A percentile compares a stretch with the other conserved stretches of the same genome.
These are phyloP conservation scores for Alternaria metachromatica DNA, from an alignment of 2,329 filamentous ascomycete genomes.

Conservation along the genomic window DNA sequence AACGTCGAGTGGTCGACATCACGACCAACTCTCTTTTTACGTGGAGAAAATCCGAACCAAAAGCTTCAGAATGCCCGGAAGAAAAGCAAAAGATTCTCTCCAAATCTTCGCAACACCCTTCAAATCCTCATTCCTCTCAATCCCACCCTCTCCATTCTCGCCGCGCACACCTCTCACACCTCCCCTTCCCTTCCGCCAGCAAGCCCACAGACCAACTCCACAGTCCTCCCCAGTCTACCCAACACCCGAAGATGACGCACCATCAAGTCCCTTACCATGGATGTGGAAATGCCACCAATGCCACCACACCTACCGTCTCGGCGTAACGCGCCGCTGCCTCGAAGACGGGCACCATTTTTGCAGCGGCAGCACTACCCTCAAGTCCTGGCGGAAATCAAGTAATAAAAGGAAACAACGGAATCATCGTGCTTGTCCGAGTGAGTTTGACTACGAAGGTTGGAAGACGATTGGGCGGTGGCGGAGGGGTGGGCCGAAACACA, in stretches of 20 bases:
- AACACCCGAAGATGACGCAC: conserved; percentile 26
- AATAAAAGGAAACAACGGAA: conserved; percentile 23
- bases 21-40: too few relatives aligned
- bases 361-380: conserved; percentile 53
- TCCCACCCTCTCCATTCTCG: conserved; percentile 55
- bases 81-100: not conserved
- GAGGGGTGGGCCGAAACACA: conserved; percentile 19
- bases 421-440: conserved; percentile 55
- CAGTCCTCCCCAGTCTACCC: conserved; percentile 15
- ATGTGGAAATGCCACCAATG: conserved; percentile 63
- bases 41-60: not conserved
- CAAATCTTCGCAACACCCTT: conserved; percentile 50
- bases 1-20: not conserved
- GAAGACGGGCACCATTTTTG: conserved; percentile 63
- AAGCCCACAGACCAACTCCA: not conserved
- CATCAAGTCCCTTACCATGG: conserved; percentile 52
- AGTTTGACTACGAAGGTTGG: conserved; percentile 63
- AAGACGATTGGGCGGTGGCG: conserved; percentile 56
- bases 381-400: conserved; percentile 34
- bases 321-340: conserved; percentile 60
- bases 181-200: not conserved
- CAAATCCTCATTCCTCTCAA: conserved; percentile 53
- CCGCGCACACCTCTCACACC: conserved; percentile 37
- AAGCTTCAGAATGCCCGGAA: not conserved
- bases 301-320: conserved; percentile 55